Base-by-base conservation (phyloP, 2,329 filamentous ascomycete species). In the Sarocladiaceae sp. region DNA sequence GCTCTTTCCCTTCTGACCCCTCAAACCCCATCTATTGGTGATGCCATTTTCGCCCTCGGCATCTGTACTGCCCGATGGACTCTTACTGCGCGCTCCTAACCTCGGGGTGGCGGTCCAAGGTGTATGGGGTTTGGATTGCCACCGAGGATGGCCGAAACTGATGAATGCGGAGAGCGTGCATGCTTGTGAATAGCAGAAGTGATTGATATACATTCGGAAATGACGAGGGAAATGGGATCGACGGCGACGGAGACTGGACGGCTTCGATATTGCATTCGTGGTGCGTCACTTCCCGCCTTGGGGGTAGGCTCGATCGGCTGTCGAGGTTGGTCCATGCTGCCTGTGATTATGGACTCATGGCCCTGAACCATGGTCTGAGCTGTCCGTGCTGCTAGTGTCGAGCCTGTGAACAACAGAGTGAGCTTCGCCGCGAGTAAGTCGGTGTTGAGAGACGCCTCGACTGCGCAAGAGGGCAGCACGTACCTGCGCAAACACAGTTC, bases 101-200 rank as follows among this genome's bases (percentile, higher is more conserved):
- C 69, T 63, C 12, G 73, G 68, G 50, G 69, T 74, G 76, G 71
- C 11, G 74, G 74, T 1, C 75, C 77, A 3, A 83, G 70, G 52
- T 79, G 76, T 52, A 82, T 69, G 6, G 79, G 71, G 55, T 80
- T 84, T 23, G 81, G 82, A 56, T 76, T 82, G 58, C 90, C 90
- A 49, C 94, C 94, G 28, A 99, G 78, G 55, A 99, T 99, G 51
- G 93, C 93, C 33, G 94, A 91, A 40, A 99, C 94, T 4, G 92
- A 97, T 12, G 92, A 96, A 68, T 97, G 92, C 46, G 91, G 90
- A 78, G 93, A 97, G 58, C 94, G 88, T 58, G 91, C 88, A 80
- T 97, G 87, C 74, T 99, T 99, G 64, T 96, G 92, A 81, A 99
- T 97, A 55, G 92, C 91, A 56, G 93, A 97, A 13, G 94, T 97